Evolutionary conservation across 352 stramenopile genomes (phyloP).

Genomic region (Phytophthora palmivora): DNA sequence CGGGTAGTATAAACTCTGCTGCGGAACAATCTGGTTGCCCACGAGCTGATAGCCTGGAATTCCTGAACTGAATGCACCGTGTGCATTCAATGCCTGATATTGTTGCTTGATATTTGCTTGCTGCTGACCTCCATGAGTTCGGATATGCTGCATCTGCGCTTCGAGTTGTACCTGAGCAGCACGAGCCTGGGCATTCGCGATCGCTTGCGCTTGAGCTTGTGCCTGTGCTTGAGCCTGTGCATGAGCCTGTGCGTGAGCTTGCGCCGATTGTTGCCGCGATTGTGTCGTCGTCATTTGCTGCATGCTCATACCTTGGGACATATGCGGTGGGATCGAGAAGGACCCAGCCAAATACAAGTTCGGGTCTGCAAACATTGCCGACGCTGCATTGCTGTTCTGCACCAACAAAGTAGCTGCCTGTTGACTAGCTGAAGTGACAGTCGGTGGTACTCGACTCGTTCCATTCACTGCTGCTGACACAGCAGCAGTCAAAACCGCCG

Average conservation of each 20-base stretch:
- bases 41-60: constrained; percentile 73
- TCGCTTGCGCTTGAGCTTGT: constrained; percentile 60
- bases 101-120: constrained; percentile 60
- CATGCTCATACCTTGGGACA: constrained; percentile 61
- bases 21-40: constrained; percentile 64
- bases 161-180: constrained; percentile 56
- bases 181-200: constrained; percentile 57
- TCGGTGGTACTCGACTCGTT: constrained; percentile 31
- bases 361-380: constrained; percentile 67
- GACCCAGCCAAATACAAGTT: constrained; percentile 74
- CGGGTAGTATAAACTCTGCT: constrained; percentile 67
- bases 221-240: constrained; percentile 43
- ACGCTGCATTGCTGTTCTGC: constrained; percentile 54
- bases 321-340: constrained; percentile 58
- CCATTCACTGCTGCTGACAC: constrained; percentile 38
- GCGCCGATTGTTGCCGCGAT: constrained; percentile 49
- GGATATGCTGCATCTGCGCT: constrained; percentile 52
- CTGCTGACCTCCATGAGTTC: constrained; percentile 45
- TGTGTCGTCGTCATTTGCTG: constrained; percentile 57
- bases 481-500: constrained; percentile 41
- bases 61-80: constrained; percentile 51
- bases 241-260: constrained; percentile 46
- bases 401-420: constrained; percentile 63
- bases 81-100: constrained; percentile 62
- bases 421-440: constrained; percentile 50